Percentiles rank a stretch among this genome's conserved stretches.
Evolutionary conservation across 768 basidiomycete genomes (phyloP).

Genomic region (Tulasnella calospora): DNA sequence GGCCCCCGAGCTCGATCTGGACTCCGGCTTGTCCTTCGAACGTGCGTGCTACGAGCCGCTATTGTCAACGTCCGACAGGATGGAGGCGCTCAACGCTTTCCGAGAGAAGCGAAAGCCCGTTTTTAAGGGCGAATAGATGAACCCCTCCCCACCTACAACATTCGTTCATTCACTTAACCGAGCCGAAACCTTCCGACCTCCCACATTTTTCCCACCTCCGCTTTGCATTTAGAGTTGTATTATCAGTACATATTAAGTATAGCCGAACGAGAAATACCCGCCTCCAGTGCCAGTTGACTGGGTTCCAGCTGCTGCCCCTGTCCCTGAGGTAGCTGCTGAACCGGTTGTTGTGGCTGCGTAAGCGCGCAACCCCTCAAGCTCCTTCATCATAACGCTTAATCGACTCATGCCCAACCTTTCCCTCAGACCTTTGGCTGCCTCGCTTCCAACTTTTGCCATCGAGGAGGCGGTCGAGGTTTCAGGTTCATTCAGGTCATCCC

Average conservation of each 20-base stretch:
- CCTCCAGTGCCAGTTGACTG: constrained; percentile 1
- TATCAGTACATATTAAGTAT: not conserved
- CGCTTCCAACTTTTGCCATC: not conserved
- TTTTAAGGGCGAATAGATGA: constrained; percentile 68
- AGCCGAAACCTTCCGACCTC: not conserved
- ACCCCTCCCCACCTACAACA: not conserved
- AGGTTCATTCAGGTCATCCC: not conserved
- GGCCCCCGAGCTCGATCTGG: constrained; percentile 70
- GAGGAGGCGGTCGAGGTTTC: not conserved
- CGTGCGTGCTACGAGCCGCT: constrained; percentile 77
- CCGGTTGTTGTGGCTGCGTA: not conserved
- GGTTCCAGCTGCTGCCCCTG: constrained; percentile 4
- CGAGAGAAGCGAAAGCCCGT: constrained; percentile 72
- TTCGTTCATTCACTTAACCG: not conserved
- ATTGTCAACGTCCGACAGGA: constrained; percentile 65
- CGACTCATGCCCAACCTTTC: constrained; percentile 60
- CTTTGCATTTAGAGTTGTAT: not conserved
- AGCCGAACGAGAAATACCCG: constrained; percentile 13
- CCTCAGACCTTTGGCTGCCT: constrained; percentile 54
- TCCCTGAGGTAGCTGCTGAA: not conserved
- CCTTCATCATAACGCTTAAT: constrained; percentile 82
- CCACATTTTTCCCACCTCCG: not conserved
- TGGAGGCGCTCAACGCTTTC: constrained; percentile 83
- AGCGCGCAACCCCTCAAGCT: constrained; percentile 61
- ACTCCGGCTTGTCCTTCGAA: constrained; percentile 93